Percentiles rank a stretch among this genome's conserved stretches.
Evolutionary conservation across 192 early-diverging fungal genomes (phyloP).

Genomic region (Rhizophagus prolifer): DNA sequence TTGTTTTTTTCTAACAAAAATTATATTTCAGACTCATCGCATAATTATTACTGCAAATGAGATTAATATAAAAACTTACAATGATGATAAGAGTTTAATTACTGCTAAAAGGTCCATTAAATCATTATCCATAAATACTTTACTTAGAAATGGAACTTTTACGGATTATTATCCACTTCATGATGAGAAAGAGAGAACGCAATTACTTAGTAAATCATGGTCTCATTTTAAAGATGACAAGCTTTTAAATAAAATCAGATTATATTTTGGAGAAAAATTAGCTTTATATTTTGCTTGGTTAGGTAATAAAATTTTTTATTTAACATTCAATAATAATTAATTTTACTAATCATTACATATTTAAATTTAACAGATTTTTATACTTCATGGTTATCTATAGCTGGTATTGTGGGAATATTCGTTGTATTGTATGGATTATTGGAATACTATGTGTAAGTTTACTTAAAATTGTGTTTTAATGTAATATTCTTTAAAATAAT

Average conservation of each 20-base stretch:
- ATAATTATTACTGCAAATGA: conserved; percentile 21
- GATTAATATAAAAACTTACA: conserved; percentile 28
- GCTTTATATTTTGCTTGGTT: conserved; percentile 71
- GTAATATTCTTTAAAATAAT: neutral
- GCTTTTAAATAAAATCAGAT: conserved; percentile 48
- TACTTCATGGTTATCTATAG: conserved; percentile 52
- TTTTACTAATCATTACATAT: neutral
- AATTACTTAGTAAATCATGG: conserved; percentile 49
- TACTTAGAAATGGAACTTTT: conserved; percentile 43
- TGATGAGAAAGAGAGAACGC: conserved; percentile 52
- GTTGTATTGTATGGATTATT: conserved; percentile 56
- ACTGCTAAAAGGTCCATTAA: conserved; percentile 29
- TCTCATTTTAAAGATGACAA: no score
- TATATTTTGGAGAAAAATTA: conserved; percentile 67
- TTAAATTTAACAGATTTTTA: conserved; percentile 43
- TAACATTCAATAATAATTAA: neutral
- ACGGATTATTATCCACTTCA: conserved; percentile 55
- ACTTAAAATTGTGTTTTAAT: no score
- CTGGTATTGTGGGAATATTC: conserved; percentile 48
- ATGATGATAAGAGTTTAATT: conserved; percentile 15
- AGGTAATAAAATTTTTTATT: conserved; percentile 30
- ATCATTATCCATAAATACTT: conserved; percentile 44
- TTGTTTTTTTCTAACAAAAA: neutral
- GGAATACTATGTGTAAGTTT: neutral
- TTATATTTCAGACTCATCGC: neutral